Conservation (phyloP, 2,329 filamentous ascomycete genomes). For the Aspergillus amoenus region DNA sequence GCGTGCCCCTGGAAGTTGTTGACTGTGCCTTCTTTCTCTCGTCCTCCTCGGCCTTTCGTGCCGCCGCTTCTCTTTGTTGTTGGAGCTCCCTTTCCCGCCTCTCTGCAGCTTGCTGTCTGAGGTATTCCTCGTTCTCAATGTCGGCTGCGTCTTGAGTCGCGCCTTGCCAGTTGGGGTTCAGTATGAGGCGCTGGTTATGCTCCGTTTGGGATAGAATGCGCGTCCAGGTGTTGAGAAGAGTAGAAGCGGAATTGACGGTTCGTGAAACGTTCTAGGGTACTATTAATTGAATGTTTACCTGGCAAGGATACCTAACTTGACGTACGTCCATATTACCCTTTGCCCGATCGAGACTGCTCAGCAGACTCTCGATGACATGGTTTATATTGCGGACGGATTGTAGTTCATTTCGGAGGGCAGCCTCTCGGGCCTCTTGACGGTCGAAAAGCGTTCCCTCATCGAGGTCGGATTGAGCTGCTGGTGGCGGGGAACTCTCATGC, state of each 20-base stretch:
- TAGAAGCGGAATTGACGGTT: slow-evolving; percentile 84
- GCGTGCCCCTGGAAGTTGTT: slow-evolving; percentile 32
- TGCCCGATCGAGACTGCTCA: slow-evolving; percentile 47
- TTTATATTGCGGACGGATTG: slow-evolving; percentile 85
- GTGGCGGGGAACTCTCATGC: slow-evolving; percentile 35
- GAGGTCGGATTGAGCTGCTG: slow-evolving; percentile 37
- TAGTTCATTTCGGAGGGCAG: slow-evolving; percentile 73
- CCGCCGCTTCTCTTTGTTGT: slow-evolving; percentile 69
- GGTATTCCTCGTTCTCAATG: slow-evolving; percentile 74
- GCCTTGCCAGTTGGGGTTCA: slow-evolving; percentile 87
- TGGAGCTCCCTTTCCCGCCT: slow-evolving; percentile 76
- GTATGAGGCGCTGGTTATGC: slow-evolving; percentile 88
- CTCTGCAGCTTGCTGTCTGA: slow-evolving; percentile 74
- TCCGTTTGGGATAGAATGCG: slow-evolving; percentile 95
- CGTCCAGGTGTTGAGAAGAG: slow-evolving; percentile 91
- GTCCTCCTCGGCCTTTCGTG: slow-evolving; percentile 52
- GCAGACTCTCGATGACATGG: slow-evolving; percentile 69
- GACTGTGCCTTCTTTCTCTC: slow-evolving; percentile 40
- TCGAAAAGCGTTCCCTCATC: slow-evolving; percentile 59
- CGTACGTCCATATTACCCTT: slow-evolving; percentile 52
- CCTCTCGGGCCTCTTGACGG: slow-evolving; percentile 68
- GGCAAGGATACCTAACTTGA: not conserved
- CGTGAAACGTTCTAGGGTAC: slow-evolving; percentile 70
- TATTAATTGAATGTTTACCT: not conserved
- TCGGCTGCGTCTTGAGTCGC: slow-evolving; percentile 83